A percentile compares a stretch with the other conserved stretches of the same genome.
Evolutionary conservation across 2,329 filamentous ascomycete species (phyloP).

Genomic region (Amphichorda felina): DNA sequence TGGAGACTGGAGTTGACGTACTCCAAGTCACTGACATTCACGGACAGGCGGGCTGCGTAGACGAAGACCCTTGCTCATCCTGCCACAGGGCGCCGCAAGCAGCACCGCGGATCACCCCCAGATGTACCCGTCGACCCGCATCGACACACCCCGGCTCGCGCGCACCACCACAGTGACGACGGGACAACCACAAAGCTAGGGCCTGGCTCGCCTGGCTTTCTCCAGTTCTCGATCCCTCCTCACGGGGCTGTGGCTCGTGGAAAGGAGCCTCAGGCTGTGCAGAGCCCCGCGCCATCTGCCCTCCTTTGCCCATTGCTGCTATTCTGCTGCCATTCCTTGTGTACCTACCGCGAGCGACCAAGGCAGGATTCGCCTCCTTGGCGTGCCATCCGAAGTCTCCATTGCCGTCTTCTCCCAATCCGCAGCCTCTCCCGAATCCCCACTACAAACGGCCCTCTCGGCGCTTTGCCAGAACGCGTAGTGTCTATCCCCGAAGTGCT

Average conservation of each 20-base stretch:
- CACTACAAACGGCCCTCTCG: background rate
- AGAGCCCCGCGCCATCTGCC: background rate
- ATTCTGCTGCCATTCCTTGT: too few species aligned
- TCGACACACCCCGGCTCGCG: constrained; percentile 1
- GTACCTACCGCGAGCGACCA: too few species aligned
- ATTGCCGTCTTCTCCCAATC: background rate
- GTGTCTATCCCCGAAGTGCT: too few species aligned
- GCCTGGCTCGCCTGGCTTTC: background rate
- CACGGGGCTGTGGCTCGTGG: constrained; percentile 1
- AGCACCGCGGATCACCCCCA: background rate
- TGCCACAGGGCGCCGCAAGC: background rate
- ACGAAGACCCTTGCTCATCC: background rate
- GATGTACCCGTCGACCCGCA: background rate
- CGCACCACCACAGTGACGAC: constrained; percentile 1
- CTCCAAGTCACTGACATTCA: too few species aligned
- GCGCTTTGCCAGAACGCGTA: too few species aligned
- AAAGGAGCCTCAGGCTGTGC: background rate
- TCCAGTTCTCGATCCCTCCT: constrained; percentile 1
- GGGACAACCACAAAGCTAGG: background rate
- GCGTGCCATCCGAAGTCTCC: background rate
- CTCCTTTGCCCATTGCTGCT: background rate
- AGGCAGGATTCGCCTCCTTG: background rate
- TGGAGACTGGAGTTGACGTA: too few species aligned
- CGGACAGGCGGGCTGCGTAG: too few species aligned
- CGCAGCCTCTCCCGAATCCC: background rate